Percentiles rank a stretch among this genome's conserved stretches.
These are phyloP conservation scores for Orbilia oligospora DNA, from an alignment of 2,329 filamentous ascomycete species.

Conservation along the genomic window DNA sequence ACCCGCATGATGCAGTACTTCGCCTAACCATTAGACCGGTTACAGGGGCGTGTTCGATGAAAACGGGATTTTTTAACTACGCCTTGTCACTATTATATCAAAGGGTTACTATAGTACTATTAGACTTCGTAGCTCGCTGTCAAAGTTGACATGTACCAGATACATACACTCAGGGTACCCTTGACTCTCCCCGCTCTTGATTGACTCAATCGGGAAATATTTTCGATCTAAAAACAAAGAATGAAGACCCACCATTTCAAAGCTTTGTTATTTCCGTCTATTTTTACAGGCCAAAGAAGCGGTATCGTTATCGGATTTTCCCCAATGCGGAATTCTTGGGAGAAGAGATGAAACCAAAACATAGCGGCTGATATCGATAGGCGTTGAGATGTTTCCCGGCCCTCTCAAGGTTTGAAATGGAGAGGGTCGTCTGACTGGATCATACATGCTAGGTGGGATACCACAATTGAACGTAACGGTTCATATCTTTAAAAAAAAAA, in stretches of 20 bases:
- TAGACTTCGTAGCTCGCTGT: neutral
- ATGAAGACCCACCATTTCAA: conserved; percentile 7
- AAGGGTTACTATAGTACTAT: conserved; percentile 4
- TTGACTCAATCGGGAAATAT: conserved; percentile 15
- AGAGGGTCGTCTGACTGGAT: conserved; percentile 52
- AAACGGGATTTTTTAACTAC: conserved; percentile 6
- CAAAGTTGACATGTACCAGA: conserved; percentile 8
- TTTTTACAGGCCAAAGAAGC: conserved; percentile 32
- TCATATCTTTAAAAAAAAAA: neutral
- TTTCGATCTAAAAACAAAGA: conserved; percentile 12
- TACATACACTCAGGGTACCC: neutral
- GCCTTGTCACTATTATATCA: conserved; percentile 13
- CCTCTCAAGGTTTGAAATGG: neutral
- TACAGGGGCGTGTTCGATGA: neutral
- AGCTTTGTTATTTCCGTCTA: conserved; percentile 32
- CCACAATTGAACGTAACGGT: conserved; percentile 16
- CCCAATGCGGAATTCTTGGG: conserved; percentile 26
- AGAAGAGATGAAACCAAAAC: conserved; percentile 32
- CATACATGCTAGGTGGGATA: conserved; percentile 28
- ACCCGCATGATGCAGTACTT: conserved; percentile 24
- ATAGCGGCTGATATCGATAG: conserved; percentile 44
- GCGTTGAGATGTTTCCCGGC: neutral
- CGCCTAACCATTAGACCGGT: conserved; percentile 23
- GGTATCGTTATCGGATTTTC: conserved; percentile 34
- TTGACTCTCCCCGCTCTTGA: conserved; percentile 1